Conservation (phyloP, 257 asterid species). For the Nicotiana otophora region DNA sequence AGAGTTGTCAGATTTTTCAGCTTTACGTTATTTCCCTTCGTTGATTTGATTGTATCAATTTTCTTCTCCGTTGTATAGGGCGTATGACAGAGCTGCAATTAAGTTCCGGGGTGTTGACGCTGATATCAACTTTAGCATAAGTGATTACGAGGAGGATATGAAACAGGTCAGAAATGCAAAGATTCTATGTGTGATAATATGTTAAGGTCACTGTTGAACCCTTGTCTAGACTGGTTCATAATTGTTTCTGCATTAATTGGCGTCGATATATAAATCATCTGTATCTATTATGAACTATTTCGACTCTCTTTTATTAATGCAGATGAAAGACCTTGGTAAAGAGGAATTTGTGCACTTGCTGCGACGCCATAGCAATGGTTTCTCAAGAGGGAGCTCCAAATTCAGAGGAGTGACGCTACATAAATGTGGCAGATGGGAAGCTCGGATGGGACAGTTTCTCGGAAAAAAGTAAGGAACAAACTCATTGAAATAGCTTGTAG, state of each 20-base stretch:
- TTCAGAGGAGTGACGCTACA: slow-evolving; percentile 57
- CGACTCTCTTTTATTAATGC: neutral
- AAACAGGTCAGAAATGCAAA: slow-evolving; percentile 26
- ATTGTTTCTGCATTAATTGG: neutral
- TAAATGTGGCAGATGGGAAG: slow-evolving; percentile 68
- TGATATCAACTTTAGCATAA: slow-evolving; percentile 33
- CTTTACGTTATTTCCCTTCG: neutral
- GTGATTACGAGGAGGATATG: slow-evolving; percentile 45
- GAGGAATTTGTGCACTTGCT: slow-evolving; percentile 53
- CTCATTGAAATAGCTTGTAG: slow-evolving; percentile 17
- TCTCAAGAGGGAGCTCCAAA: slow-evolving; percentile 54
- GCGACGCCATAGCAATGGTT: slow-evolving; percentile 58
- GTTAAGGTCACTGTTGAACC: neutral
- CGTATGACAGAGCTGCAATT: slow-evolving; percentile 43
- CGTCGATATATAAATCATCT: neutral
- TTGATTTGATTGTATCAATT: neutral
- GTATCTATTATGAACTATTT: neutral
- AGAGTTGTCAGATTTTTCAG: neutral
- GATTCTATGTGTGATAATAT: neutral
- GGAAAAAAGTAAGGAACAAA: slow-evolving; percentile 52
- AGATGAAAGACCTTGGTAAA: slow-evolving; percentile 40
- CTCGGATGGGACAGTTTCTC: slow-evolving; percentile 56
- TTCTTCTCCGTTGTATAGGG: slow-evolving; percentile 16
- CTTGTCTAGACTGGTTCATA: neutral
- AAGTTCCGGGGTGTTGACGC: slow-evolving; percentile 45